Evolutionary conservation across 2,329 filamentous ascomycete species (phyloP).

Genomic region (Tolypocladium tropicale): DNA sequence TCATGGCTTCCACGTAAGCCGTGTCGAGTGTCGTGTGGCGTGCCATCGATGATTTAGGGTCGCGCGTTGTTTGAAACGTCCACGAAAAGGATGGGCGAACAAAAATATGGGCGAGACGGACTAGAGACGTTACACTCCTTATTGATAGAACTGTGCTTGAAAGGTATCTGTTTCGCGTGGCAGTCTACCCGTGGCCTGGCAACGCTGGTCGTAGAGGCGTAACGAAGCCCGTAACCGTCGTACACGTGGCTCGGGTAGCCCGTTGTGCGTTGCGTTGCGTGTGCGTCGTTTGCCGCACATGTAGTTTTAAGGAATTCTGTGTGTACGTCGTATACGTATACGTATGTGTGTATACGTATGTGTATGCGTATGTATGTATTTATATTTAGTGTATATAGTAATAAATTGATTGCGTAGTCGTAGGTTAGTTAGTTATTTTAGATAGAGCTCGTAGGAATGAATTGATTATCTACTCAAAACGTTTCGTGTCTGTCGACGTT

Average conservation of each 20-base stretch:
- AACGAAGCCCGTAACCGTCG: neutral
- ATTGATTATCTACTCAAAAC: neutral
- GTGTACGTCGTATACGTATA: neutral
- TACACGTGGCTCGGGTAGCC: neutral
- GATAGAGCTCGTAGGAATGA: no score
- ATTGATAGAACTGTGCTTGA: slow-evolving; percentile 1
- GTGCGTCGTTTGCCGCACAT: slow-evolving; percentile 9
- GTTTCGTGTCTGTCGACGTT: no score
- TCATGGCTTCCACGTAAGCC: slow-evolving; percentile 47
- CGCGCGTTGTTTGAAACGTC: neutral
- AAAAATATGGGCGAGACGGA: neutral
- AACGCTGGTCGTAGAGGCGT: neutral
- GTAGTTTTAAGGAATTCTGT: slow-evolving; percentile 3
- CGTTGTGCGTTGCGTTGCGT: slow-evolving; percentile 8
- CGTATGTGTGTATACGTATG: slow-evolving; percentile 1
- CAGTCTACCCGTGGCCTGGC: neutral
- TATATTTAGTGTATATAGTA: neutral
- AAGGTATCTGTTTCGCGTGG: neutral
- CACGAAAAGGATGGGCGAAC: neutral
- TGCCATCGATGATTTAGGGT: neutral
- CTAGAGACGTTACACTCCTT: neutral
- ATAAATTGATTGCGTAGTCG: neutral
- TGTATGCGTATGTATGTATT: slow-evolving; percentile 3
- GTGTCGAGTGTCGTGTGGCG: neutral
- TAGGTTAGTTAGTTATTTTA: no score